Evolutionary conservation across 305 asterid genomes (phyloP).

Genomic region (Solanum hybrid): DNA sequence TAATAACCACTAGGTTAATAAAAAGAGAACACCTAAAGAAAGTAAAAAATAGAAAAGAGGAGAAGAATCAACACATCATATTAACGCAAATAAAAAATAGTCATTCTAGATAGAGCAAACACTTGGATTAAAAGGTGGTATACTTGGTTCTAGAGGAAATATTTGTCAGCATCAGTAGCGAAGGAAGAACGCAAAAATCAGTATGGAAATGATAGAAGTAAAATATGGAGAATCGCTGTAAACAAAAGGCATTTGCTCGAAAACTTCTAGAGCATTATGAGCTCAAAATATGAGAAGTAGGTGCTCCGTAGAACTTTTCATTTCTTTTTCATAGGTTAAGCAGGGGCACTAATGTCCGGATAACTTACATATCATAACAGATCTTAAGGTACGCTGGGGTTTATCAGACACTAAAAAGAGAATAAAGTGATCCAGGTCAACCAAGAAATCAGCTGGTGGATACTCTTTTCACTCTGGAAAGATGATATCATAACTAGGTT

Average conservation of each 20-base stretch:
- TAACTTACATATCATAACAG: neutral
- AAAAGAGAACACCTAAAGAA: neutral
- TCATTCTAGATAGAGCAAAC: neutral
- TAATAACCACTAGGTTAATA: neutral
- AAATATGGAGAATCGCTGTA: neutral
- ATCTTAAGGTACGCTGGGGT: neutral
- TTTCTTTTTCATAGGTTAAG: neutral
- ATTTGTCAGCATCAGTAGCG: neutral
- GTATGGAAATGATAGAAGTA: neutral
- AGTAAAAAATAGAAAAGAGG: neutral
- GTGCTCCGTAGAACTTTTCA: neutral
- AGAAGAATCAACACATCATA: neutral
- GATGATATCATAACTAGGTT: neutral
- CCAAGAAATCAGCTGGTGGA: neutral
- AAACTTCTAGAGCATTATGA: neutral
- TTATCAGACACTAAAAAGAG: neutral
- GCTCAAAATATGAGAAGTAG: neutral
- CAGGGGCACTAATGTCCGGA: neutral
- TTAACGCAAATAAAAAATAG: neutral
- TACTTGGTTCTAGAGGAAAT: neutral
- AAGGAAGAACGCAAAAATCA: neutral
- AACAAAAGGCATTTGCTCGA: neutral
- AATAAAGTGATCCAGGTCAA: neutral
- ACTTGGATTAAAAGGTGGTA: neutral
- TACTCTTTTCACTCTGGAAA: neutral